phyloP scores from a whole-genome alignment of 192 early-diverging fungal genomes.

The Coemansia sp. region DNA sequence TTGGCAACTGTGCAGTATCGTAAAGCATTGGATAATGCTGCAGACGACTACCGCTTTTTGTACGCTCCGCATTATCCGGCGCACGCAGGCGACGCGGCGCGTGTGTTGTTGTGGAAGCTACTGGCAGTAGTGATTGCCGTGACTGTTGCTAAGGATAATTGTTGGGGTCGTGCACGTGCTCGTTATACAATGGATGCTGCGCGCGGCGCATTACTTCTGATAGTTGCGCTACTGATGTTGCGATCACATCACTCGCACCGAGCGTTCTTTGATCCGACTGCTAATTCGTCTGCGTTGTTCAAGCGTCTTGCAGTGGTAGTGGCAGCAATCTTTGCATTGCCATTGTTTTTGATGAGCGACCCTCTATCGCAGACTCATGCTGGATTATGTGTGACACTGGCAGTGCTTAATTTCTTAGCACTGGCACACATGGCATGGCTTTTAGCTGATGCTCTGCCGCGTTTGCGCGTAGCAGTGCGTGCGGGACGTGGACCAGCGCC shows the following conservation, averaged over 20 bases:
- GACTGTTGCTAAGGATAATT: slow-evolving; percentile 63
- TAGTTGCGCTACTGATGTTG: slow-evolving; percentile 55
- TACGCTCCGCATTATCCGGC: slow-evolving; percentile 57
- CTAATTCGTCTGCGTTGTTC: slow-evolving; percentile 57
- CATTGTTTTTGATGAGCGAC: slow-evolving; percentile 55
- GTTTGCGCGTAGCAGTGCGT: slow-evolving; percentile 50
- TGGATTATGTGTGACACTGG: slow-evolving; percentile 51
- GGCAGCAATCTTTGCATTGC: slow-evolving; percentile 55
- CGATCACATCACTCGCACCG: slow-evolving; percentile 58
- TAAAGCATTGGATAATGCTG: slow-evolving; percentile 57
- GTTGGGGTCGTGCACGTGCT: slow-evolving; percentile 52
- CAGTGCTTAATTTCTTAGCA: slow-evolving; percentile 48
- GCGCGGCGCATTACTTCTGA: slow-evolving; percentile 52
- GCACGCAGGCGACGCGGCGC: slow-evolving; percentile 58
- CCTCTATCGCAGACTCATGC: slow-evolving; percentile 49
- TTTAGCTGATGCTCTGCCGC: slow-evolving; percentile 41
- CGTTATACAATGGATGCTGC: slow-evolving; percentile 55
- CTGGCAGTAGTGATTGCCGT: slow-evolving; percentile 48
- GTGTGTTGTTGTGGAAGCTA: slow-evolving; percentile 61
- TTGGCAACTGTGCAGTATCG: slow-evolving; percentile 58
- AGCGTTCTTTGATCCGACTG: slow-evolving; percentile 61
- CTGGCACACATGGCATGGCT: slow-evolving; percentile 47
- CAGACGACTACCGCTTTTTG: slow-evolving; percentile 61
- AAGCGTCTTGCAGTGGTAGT: slow-evolving; percentile 47
- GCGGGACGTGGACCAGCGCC: slow-evolving; percentile 44